Evolutionary conservation across 768 basidiomycete genomes (phyloP).

Genomic region (Termitomyces sp.): DNA sequence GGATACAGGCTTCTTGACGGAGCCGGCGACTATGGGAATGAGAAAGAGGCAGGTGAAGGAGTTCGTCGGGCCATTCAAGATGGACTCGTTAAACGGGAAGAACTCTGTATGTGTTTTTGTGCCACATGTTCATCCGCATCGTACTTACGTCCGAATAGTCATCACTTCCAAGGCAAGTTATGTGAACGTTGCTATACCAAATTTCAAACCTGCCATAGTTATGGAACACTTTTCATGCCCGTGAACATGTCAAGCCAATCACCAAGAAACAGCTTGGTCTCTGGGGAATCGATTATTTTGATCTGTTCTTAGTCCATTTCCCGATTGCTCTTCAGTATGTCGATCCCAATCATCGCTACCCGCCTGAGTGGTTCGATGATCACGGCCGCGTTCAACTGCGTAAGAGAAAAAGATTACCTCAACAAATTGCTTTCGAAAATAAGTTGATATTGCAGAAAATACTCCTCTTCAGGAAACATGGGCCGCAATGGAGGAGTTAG

Average conservation of each 20-base stretch:
- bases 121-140: background rate
- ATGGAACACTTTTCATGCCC: constrained; percentile 88
- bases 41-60: constrained; percentile 80
- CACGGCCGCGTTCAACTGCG: constrained; percentile 65
- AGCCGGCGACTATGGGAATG: constrained; percentile 86
- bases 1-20: constrained; percentile 88
- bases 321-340: constrained; percentile 80
- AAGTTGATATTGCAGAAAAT: constrained; percentile 35
- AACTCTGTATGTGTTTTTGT: constrained; percentile 49
- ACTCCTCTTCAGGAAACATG: constrained; percentile 81
- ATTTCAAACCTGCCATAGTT: constrained; percentile 35
- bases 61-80: constrained; percentile 73
- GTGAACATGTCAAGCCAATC: constrained; percentile 58
- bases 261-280: constrained; percentile 62
- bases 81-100: constrained; percentile 83
- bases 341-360: constrained; percentile 69
- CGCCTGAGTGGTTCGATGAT: constrained; percentile 78
- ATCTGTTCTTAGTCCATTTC: constrained; percentile 82
- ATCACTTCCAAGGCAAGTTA: constrained; percentile 72
- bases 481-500: constrained; percentile 75
- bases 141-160: constrained; percentile 33
- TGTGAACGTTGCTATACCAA: background rate
- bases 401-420: constrained; percentile 22
- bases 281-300: constrained; percentile 86
- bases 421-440: background rate